A percentile compares a stretch with the other conserved stretches of the same genome.
Evolutionary conservation across 176 grass and related monocot genomes (phyloP).

Genomic region (Eremochloa ophiuroides): DNA sequence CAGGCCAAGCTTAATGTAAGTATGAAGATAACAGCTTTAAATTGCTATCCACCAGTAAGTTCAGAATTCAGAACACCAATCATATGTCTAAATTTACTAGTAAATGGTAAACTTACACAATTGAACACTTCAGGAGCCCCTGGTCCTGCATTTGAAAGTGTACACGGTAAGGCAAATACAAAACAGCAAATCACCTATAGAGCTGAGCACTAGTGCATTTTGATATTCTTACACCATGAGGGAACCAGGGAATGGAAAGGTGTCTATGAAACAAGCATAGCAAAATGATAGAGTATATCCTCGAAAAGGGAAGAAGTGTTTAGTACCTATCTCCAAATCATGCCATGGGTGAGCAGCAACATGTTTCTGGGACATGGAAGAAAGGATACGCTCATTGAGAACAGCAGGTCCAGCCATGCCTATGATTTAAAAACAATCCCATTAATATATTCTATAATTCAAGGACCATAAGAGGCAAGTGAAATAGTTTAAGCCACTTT

Average conservation of each 20-base stretch:
- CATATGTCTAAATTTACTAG: slow-evolving; percentile 7
- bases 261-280: slow-evolving; percentile 15
- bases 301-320: background rate
- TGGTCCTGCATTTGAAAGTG: slow-evolving; percentile 61
- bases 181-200: background rate
- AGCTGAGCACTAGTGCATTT: background rate
- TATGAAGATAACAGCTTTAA: background rate
- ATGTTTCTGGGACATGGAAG: slow-evolving; percentile 75
- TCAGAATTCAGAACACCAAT: slow-evolving; percentile 1
- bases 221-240: background rate
- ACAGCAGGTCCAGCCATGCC: slow-evolving; percentile 64
- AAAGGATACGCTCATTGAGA: slow-evolving; percentile 86
- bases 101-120: slow-evolving; percentile 68
- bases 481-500: background rate
- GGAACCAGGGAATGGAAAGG: background rate
- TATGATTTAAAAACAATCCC: slow-evolving; percentile 28
- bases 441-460: slow-evolving; percentile 2
- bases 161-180: slow-evolving; percentile 15
- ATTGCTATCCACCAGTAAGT: background rate
- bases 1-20: background rate
- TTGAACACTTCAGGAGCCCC: slow-evolving; percentile 90
- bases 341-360: slow-evolving; percentile 98
- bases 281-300: background rate
- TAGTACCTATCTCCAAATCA: slow-evolving; percentile 88
- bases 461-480: slow-evolving; percentile 1